Percentiles rank a stretch among this genome's conserved stretches.
These are phyloP conservation scores for Alternaria novae-zelandiae DNA, from an alignment of 2,329 filamentous ascomycete genomes.

Conservation along the genomic window DNA sequence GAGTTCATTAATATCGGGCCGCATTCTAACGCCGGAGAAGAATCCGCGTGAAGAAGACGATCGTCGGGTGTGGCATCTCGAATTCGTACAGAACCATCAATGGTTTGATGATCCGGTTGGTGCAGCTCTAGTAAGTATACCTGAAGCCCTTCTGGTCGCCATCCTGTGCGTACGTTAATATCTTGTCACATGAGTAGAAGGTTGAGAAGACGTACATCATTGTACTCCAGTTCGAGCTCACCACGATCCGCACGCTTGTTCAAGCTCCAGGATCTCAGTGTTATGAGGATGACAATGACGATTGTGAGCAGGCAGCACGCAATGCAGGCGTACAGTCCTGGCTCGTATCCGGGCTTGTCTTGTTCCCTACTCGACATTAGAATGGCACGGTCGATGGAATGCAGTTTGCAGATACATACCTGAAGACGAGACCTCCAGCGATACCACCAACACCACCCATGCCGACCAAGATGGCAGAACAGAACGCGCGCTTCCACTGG, in stretches of 20 bases:
- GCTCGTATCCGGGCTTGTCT: conserved; percentile 45
- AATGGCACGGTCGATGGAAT: neutral
- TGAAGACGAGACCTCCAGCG: conserved; percentile 74
- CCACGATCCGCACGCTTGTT: conserved; percentile 51
- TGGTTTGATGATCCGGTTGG: neutral
- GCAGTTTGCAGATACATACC: conserved; percentile 8
- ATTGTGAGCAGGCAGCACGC: conserved; percentile 47
- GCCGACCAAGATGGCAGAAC: conserved; percentile 76
- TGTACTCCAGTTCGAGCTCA: conserved; percentile 51
- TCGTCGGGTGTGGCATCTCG: neutral
- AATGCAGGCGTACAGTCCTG: conserved; percentile 49
- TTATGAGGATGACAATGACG: conserved; percentile 41
- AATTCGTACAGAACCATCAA: neutral
- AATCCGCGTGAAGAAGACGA: neutral
- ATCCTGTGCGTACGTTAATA: conserved; percentile 29
- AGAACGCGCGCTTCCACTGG: conserved; percentile 86
- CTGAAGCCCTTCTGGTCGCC: conserved; percentile 44
- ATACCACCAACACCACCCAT: conserved; percentile 82
- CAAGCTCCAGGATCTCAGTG: conserved; percentile 39
- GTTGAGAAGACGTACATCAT: conserved; percentile 35
- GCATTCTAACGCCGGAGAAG: neutral
- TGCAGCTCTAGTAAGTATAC: conserved; percentile 34
- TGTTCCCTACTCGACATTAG: conserved; percentile 26
- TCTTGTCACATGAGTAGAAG: neutral
- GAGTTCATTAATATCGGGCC: neutral